Percentiles rank a stretch among this genome's conserved stretches.
phyloP scores from a whole-genome alignment of 257 asterid genomes.

The Linaria vulgaris region DNA sequence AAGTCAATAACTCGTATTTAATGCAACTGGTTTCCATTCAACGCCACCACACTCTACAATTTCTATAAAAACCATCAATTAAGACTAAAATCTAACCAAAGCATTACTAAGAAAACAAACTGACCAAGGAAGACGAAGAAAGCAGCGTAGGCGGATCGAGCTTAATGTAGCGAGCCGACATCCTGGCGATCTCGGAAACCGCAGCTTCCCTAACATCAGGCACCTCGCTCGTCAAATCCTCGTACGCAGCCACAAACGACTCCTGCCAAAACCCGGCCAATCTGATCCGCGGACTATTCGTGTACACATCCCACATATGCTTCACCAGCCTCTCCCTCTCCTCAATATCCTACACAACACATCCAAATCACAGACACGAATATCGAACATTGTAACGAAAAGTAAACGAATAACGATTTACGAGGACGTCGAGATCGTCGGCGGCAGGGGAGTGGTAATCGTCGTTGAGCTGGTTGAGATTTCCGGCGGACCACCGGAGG shows the following conservation, averaged over 20 bases:
- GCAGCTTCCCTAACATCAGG: slow-evolving; percentile 44
- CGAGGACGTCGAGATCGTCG: slow-evolving; percentile 70
- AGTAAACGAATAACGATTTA: slow-evolving; percentile 21
- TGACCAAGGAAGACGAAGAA: slow-evolving; percentile 39
- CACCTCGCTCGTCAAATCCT: slow-evolving; percentile 50
- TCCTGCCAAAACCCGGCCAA: slow-evolving; percentile 57
- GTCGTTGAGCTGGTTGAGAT: slow-evolving; percentile 39
- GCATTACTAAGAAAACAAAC: slow-evolving; percentile 22
- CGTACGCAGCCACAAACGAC: slow-evolving; percentile 62
- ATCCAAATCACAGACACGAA: not conserved
- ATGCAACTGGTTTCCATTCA: not conserved
- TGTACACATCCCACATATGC: slow-evolving; percentile 71
- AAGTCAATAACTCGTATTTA: not conserved
- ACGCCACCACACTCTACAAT: not conserved
- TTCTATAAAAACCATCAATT: not conserved
- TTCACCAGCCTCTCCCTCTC: slow-evolving; percentile 69
- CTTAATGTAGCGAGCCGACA: slow-evolving; percentile 46
- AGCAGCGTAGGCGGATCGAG: slow-evolving; percentile 36
- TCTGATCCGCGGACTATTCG: slow-evolving; percentile 48
- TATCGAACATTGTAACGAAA: not conserved
- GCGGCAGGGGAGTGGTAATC: slow-evolving; percentile 34
- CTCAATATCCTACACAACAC: slow-evolving; percentile 48
- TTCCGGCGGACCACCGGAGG: slow-evolving; percentile 55
- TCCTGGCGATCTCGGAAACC: slow-evolving; percentile 63
- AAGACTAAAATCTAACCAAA: not conserved